A percentile compares a stretch with the other conserved stretches of the same genome.
Evolutionary conservation across 2,329 filamentous ascomycete genomes (phyloP).

Genomic region (Fusarium hainanense): DNA sequence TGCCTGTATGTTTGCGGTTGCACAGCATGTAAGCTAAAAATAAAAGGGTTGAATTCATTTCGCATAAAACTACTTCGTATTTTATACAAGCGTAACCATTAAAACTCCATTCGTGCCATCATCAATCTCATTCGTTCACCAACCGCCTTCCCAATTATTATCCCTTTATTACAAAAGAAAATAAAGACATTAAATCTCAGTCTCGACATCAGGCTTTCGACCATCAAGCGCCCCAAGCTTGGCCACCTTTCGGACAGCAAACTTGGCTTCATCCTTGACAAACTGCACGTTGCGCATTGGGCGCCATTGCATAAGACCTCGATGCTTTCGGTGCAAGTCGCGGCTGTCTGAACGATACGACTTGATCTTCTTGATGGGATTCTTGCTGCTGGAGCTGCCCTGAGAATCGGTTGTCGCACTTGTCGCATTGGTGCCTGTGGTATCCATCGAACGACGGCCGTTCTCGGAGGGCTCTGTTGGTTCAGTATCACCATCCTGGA

Average conservation of each 20-base stretch:
- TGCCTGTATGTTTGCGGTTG: neutral
- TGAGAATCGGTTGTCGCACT: slow-evolving; percentile 48
- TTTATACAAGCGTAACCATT: slow-evolving; percentile 28
- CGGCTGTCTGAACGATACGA: slow-evolving; percentile 75
- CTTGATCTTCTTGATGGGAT: slow-evolving; percentile 68
- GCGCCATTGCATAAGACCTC: slow-evolving; percentile 95
- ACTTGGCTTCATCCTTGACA: slow-evolving; percentile 87
- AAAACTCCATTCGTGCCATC: slow-evolving; percentile 30
- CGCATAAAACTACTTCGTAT: slow-evolving; percentile 22
- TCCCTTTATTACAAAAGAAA: slow-evolving; percentile 4
- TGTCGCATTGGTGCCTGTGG: slow-evolving; percentile 46
- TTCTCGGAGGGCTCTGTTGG: slow-evolving; percentile 46
- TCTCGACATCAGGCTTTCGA: slow-evolving; percentile 88
- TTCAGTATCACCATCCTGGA: slow-evolving; percentile 64
- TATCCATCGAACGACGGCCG: slow-evolving; percentile 55
- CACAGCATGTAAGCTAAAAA: neutral
- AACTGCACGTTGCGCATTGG: slow-evolving; percentile 88
- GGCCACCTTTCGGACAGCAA: slow-evolving; percentile 78
- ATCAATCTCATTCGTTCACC: slow-evolving; percentile 29
- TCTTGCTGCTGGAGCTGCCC: slow-evolving; percentile 56
- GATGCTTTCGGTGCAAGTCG: slow-evolving; percentile 84
- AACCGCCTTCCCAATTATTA: neutral
- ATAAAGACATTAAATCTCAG: slow-evolving; percentile 63
- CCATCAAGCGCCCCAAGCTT: slow-evolving; percentile 82
- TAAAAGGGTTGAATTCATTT: neutral